Evolutionary conservation across 2,329 filamentous ascomycete genomes (phyloP).

Genomic region (Penicillium sp.): DNA sequence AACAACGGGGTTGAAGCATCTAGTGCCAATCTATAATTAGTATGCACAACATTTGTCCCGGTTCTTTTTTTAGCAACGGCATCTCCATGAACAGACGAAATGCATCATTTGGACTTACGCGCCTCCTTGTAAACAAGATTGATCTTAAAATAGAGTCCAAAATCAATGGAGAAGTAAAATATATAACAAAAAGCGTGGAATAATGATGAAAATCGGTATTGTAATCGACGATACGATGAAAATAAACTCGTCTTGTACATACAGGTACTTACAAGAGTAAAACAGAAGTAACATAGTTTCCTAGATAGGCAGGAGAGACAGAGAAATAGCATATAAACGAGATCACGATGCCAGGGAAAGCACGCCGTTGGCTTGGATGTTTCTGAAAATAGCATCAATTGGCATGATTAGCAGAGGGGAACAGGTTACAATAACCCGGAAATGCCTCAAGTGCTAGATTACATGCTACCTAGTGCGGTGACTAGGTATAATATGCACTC

Average conservation of each 20-base stretch:
- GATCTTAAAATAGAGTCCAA: constrained; percentile 3
- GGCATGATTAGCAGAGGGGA: not conserved
- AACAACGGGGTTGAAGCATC: not conserved
- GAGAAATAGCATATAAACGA: not conserved
- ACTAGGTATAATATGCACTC: not conserved
- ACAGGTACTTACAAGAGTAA: constrained; percentile 8
- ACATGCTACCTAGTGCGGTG: not conserved
- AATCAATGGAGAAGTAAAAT: not conserved
- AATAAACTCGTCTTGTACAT: constrained; percentile 4
- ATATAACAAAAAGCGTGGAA: not conserved
- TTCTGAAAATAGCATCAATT: constrained; percentile 13
- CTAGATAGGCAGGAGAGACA: not conserved
- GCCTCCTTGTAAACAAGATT: not conserved
- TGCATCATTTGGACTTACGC: not conserved
- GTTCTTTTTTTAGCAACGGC: not conserved
- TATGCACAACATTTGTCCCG: not conserved
- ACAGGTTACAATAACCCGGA: not conserved
- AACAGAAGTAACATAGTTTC: not conserved
- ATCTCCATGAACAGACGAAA: not conserved
- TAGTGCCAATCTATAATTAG: not conserved
- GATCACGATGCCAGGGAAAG: not conserved
- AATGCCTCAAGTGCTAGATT: not conserved
- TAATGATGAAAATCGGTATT: not conserved
- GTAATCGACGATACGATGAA: constrained; percentile 9
- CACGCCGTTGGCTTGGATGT: not conserved